phyloP scores from a whole-genome alignment of 1,139 yeast species.

The Suhomyces bribrorum region DNA sequence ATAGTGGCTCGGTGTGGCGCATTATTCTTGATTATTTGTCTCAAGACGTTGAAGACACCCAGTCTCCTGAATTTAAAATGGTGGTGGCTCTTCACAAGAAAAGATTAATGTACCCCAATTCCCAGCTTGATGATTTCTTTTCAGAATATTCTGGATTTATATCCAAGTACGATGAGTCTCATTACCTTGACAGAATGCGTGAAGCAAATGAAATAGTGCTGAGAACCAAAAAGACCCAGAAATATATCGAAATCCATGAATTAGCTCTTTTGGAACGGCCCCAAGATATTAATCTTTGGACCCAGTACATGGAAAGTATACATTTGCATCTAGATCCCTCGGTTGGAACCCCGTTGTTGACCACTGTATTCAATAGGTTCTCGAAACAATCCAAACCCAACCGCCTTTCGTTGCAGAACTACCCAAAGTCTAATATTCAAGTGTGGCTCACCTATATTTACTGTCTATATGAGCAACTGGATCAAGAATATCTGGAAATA shows the following conservation, averaged over 20 bases:
- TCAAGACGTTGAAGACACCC: conserved; percentile 16
- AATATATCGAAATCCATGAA: conserved; percentile 33
- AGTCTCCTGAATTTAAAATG: conserved; percentile 18
- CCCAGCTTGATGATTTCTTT: conserved; percentile 42
- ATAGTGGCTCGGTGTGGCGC: conserved; percentile 40
- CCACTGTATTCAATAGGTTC: conserved; percentile 11
- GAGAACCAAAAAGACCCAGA: conserved; percentile 28
- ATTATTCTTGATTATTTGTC: conserved; percentile 17
- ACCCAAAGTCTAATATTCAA: conserved; percentile 19
- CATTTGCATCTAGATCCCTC: conserved; percentile 19
- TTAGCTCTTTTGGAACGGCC: conserved; percentile 20
- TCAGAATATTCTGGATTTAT: conserved; percentile 46
- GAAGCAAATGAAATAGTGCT: conserved; percentile 38
- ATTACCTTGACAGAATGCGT: conserved; percentile 43
- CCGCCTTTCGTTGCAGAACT: conserved; percentile 1
- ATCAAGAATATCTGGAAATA: conserved; percentile 8
- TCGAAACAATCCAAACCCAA: conserved; percentile 3
- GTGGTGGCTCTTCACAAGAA: conserved; percentile 30
- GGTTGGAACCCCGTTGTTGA: conserved; percentile 7
- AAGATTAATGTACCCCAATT: conserved; percentile 47
- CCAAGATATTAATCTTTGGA: conserved; percentile 28
- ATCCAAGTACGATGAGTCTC: conserved; percentile 25
- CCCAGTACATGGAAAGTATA: conserved; percentile 32
- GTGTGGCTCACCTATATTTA: conserved; percentile 36
- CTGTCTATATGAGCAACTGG: conserved; percentile 19